Evolutionary conservation across 441 rosid genomes (phyloP).

Genomic region (Jatropha multifida): DNA sequence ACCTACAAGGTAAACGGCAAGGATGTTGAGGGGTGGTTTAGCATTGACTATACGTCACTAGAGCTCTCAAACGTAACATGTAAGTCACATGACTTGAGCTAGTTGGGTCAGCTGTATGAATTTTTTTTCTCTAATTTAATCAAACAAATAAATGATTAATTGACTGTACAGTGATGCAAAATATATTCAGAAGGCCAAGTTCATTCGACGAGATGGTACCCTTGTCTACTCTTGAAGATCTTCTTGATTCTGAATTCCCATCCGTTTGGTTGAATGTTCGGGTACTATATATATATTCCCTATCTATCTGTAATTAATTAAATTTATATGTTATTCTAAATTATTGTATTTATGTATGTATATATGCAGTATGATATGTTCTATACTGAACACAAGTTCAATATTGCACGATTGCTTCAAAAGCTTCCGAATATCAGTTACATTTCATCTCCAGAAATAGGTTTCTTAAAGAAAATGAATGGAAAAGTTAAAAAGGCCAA

Average conservation of each 20-base stretch:
- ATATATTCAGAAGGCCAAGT: slow-evolving; percentile 48
- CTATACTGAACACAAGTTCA: slow-evolving; percentile 58
- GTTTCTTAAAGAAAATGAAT: slow-evolving; percentile 59
- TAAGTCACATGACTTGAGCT: slow-evolving; percentile 23
- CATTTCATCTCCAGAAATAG: slow-evolving; percentile 80
- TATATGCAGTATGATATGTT: slow-evolving; percentile 57
- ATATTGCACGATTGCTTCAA: slow-evolving; percentile 38
- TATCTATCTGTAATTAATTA: not conserved
- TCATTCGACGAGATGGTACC: slow-evolving; percentile 47
- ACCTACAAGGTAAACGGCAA: slow-evolving; percentile 62
- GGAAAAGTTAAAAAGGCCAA: slow-evolving; percentile 38
- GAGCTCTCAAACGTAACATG: slow-evolving; percentile 51
- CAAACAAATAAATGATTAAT: too few relatives aligned
- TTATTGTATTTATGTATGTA: not conserved
- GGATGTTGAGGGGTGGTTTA: slow-evolving; percentile 63
- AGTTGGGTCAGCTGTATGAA: too few relatives aligned
- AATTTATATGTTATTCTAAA: not conserved
- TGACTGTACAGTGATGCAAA: slow-evolving; percentile 56
- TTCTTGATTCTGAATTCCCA: slow-evolving; percentile 30
- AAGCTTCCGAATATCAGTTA: slow-evolving; percentile 26
- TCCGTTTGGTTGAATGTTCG: slow-evolving; percentile 77
- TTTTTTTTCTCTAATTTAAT: not conserved
- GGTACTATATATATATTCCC: slow-evolving; percentile 28
- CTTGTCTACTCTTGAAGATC: slow-evolving; percentile 49
- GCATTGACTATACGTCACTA: slow-evolving; percentile 46